A percentile compares a stretch with the other conserved stretches of the same genome.
Conservation (phyloP, 192 early-diverging fungal species). For the Phlyctochytrium bullatum region DNA sequence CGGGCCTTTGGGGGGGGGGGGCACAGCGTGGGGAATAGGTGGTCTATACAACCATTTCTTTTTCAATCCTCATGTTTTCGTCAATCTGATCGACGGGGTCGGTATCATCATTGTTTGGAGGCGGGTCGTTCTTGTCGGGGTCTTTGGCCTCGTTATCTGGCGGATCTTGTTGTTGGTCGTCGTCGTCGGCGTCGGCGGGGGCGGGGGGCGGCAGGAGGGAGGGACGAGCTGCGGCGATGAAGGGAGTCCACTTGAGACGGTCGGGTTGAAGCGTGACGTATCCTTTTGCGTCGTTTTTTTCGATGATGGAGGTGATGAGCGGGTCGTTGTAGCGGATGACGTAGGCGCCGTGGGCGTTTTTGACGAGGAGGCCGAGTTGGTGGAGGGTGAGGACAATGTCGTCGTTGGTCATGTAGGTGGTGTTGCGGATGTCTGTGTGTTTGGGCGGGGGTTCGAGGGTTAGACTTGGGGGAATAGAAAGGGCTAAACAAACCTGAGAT, state of each 20-base stretch:
- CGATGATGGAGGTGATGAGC: constrained; percentile 25
- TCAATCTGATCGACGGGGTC: too few relatives aligned
- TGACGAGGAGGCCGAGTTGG: constrained; percentile 39
- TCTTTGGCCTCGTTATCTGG: too few relatives aligned
- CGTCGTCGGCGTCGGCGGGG: too few relatives aligned
- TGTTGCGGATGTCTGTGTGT: constrained; percentile 26
- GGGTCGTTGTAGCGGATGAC: constrained; percentile 30
- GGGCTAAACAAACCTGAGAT: constrained; percentile 19
- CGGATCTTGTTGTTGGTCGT: too few relatives aligned
- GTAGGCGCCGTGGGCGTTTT: constrained; percentile 41
- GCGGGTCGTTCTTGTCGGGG: too few relatives aligned
- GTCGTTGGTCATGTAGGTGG: constrained; percentile 44
- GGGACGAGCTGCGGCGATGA: not conserved
- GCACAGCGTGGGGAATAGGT: too few relatives aligned
- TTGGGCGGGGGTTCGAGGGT: too few relatives aligned
- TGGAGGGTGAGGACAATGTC: constrained; percentile 44
- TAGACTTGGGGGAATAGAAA: not conserved
- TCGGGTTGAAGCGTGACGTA: constrained; percentile 17
- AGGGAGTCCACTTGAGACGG: constrained; percentile 4
- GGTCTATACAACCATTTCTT: too few relatives aligned
- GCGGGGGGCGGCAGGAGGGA: too few relatives aligned
- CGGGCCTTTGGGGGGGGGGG: too few relatives aligned
- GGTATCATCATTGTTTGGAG: too few relatives aligned
- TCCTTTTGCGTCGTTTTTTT: constrained; percentile 15
- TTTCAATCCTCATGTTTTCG: too few relatives aligned